Conservation (phyloP, 306 rosid genomes). For the Canavalia gladiata region DNA sequence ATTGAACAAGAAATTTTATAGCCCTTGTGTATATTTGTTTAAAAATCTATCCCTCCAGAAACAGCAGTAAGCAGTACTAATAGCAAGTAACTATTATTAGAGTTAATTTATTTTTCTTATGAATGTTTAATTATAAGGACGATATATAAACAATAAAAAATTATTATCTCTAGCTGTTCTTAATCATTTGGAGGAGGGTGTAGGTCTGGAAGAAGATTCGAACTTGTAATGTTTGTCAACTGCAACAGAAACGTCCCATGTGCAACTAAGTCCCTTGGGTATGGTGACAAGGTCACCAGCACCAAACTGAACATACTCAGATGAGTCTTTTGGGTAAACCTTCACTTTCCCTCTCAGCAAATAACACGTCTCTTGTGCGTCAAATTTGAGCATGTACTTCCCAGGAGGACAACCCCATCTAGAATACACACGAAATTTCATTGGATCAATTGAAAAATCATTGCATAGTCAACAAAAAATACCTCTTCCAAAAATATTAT, state of each 20-base stretch:
- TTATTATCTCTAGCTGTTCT: neutral
- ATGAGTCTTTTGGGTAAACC: constrained; percentile 71
- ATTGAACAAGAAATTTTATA: neutral
- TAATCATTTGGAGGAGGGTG: constrained; percentile 17
- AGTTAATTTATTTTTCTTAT: neutral
- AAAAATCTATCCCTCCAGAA: neutral
- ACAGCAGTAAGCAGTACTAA: neutral
- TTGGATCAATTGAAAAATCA: neutral
- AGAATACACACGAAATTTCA: neutral
- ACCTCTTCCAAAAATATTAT: too few species aligned
- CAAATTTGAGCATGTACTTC: constrained; percentile 77
- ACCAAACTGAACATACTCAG: constrained; percentile 68
- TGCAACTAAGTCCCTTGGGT: constrained; percentile 85
- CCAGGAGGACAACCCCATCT: constrained; percentile 95
- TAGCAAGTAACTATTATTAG: too few species aligned
- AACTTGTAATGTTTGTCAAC: constrained; percentile 86
- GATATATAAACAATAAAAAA: neutral
- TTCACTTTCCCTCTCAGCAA: constrained; percentile 78
- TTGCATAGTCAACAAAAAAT: neutral
- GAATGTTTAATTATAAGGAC: neutral
- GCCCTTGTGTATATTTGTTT: neutral
- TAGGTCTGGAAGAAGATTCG: constrained; percentile 57
- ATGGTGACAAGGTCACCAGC: constrained; percentile 83
- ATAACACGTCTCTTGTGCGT: constrained; percentile 80
- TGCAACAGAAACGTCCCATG: constrained; percentile 85